Evolutionary conservation across 768 basidiomycete genomes (phyloP).

Genomic region (Xerocomellus dryophilus): DNA sequence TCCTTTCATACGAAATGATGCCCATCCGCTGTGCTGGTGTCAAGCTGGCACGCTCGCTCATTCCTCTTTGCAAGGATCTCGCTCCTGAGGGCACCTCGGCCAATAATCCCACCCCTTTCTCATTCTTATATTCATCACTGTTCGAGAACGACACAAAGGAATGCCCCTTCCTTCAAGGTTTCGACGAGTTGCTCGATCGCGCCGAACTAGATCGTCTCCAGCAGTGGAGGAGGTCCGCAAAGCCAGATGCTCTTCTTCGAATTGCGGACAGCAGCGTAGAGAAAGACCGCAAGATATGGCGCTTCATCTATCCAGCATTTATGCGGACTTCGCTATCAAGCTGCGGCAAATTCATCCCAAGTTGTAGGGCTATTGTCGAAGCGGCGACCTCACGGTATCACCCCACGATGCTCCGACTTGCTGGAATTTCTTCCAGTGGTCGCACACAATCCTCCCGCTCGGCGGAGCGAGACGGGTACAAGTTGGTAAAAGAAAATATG

Average conservation of each 20-base stretch:
- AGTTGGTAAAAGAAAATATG: conserved; percentile 55
- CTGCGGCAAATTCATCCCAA: conserved; percentile 41
- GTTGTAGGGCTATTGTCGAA: conserved; percentile 64
- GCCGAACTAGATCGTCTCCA: conserved; percentile 58
- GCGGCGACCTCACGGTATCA: conserved; percentile 71
- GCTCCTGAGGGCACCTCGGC: conserved; percentile 30
- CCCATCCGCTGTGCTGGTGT: conserved; percentile 58
- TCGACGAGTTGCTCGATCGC: conserved; percentile 64
- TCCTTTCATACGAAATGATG: conserved; percentile 57
- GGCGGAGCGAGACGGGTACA: conserved; percentile 51
- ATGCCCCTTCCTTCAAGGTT: conserved; percentile 52
- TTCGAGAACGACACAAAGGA: conserved; percentile 50
- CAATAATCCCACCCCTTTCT: conserved; percentile 26
- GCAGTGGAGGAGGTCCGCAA: conserved; percentile 61
- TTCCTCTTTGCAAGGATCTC: conserved; percentile 47
- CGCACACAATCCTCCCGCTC: conserved; percentile 39
- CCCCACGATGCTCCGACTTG: conserved; percentile 65
- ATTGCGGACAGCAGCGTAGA: conserved; percentile 70
- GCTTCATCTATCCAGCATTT: conserved; percentile 65
- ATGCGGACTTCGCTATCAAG: conserved; percentile 55
- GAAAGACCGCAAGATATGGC: conserved; percentile 71
- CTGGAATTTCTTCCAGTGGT: conserved; percentile 62
- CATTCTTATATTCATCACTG: conserved; percentile 46
- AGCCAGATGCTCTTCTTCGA: conserved; percentile 55
- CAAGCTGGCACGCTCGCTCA: conserved; percentile 59